phyloP scores from a whole-genome alignment of 2,329 filamentous ascomycete genomes.

The Penicillium sp. region DNA sequence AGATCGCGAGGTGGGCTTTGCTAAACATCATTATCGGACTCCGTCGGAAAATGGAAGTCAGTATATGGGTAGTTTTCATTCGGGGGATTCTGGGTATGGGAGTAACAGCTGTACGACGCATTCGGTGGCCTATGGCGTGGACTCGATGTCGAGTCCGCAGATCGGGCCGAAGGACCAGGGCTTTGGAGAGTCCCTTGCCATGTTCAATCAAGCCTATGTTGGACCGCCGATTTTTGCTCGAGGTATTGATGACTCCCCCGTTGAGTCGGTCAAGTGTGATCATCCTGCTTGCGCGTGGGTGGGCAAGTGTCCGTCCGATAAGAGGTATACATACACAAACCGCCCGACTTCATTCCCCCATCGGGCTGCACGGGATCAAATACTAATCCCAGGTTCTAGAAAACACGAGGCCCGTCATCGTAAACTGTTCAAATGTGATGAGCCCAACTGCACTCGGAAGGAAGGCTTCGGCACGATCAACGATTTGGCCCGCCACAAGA shows the following conservation, averaged over 20 bases:
- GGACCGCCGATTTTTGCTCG: conserved; percentile 18
- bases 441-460: conserved; percentile 61
- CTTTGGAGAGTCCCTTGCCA: conserved; percentile 27
- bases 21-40: conserved; percentile 36
- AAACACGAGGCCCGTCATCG: conserved; percentile 76
- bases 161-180: conserved; percentile 32
- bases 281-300: conserved; percentile 41
- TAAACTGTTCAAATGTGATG: conserved; percentile 69
- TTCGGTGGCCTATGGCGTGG: conserved; percentile 39
- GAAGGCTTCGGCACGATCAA: conserved; percentile 80
- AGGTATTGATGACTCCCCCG: conserved; percentile 52
- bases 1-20: conserved; percentile 34
- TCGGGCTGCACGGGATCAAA: neutral
- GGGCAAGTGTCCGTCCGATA: conserved; percentile 50
- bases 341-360: no score
- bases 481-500: conserved; percentile 79
- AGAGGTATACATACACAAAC: conserved; percentile 40
- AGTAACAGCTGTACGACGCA: conserved; percentile 38
- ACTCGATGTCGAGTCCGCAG: conserved; percentile 38
- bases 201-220: conserved; percentile 28
- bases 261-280: conserved; percentile 38
- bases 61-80: conserved; percentile 36
- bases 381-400: conserved; percentile 51
- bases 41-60: conserved; percentile 44
- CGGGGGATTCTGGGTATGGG: conserved; percentile 46